These are phyloP conservation scores for Sonneratia alba DNA, from an alignment of 345 rosid genomes.

Conservation along the genomic window DNA sequence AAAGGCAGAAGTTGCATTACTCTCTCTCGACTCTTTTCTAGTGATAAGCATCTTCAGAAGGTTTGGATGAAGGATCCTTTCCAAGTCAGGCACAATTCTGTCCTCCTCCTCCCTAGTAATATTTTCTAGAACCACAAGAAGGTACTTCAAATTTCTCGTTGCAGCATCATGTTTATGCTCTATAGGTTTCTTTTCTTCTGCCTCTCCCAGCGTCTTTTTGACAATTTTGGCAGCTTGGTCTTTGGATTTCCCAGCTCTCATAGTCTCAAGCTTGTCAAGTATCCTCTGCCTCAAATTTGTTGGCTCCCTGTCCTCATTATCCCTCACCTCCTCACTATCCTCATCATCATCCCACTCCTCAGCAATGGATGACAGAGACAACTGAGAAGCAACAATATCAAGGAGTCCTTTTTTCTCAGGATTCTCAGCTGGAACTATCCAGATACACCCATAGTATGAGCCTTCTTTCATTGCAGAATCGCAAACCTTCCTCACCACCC, in stretches of 20 bases:
- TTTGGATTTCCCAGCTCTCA: background rate
- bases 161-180: background rate
- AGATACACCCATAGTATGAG: background rate
- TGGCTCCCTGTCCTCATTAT: background rate
- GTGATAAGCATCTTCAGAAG: background rate
- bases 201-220: background rate
- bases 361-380: background rate
- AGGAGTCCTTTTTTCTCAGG: background rate
- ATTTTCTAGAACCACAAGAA: constrained; percentile 7
- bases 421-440: background rate
- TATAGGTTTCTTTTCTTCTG: background rate
- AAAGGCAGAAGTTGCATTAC: fast-evolving
- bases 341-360: constrained; percentile 6
- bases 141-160: background rate
- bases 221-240: background rate
- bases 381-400: constrained; percentile 7
- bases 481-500: constrained; percentile 14
- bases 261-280: background rate
- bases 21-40: background rate
- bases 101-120: background rate
- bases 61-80: fast-evolving
- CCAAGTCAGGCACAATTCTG: fast-evolving
- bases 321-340: background rate
- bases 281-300: background rate
- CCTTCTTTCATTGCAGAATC: background rate